phyloP scores from a whole-genome alignment of 345 rosid species.

The Alliaria petiolata region DNA sequence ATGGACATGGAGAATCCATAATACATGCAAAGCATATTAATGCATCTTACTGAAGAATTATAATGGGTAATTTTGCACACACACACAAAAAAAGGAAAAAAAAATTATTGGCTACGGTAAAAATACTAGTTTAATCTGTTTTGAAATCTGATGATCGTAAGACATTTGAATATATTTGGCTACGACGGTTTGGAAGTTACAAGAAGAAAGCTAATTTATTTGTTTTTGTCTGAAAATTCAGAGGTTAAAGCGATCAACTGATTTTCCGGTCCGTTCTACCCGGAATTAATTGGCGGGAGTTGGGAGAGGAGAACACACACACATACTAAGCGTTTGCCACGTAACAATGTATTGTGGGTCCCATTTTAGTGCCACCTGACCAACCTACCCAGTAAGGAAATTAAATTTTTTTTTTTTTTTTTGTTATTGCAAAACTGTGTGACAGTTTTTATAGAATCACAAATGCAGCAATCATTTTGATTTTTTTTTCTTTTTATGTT shows the following conservation, averaged over 20 bases:
- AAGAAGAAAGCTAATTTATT: neutral
- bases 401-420: neutral
- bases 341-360: neutral
- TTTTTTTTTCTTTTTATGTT: too few species aligned
- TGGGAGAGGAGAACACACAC: too few species aligned
- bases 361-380: constrained; percentile 25
- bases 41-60: neutral
- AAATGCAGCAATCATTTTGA: neutral
- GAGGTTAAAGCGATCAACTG: constrained; percentile 22
- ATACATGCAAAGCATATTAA: neutral
- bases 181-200: too few species aligned
- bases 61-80: neutral
- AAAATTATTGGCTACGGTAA: too few species aligned
- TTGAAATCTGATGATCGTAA: neutral
- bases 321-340: constrained; percentile 14
- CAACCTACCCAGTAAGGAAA: constrained; percentile 1
- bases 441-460: neutral
- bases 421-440: neutral
- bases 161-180: too few species aligned
- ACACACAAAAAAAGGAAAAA: too few species aligned
- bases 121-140: neutral
- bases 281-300: too few species aligned
- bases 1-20: neutral
- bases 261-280: too few species aligned
- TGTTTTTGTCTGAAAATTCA: constrained; percentile 10